Base-by-base conservation (phyloP, 768 basidiomycete species). In the Suillus hirtellus region DNA sequence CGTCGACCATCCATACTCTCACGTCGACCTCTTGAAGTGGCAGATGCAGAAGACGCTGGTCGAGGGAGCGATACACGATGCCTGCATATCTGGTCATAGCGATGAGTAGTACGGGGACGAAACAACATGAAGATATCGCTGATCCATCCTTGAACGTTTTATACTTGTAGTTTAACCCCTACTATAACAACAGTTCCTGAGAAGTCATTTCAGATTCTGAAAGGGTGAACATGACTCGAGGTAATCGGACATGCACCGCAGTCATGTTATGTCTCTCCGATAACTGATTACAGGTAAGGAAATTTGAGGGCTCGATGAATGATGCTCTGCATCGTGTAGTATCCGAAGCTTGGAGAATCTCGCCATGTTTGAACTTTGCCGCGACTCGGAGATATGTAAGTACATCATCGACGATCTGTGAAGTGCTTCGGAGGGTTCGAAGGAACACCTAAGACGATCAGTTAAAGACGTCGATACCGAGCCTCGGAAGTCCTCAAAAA, bases 1-100 rank as follows among this genome's bases (percentile, higher is more conserved):
- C 76, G 54, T 84, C 83, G 0, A 83, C 71, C 1, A 84, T 75
- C 59, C 79, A 72, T 0, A 74, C 80, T 17, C 73, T 77, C 7
- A 80, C 76, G 0, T 49, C 67, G 17, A 84, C 76, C 61, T 82
- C 72, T 61, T 83, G 78, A 0, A 85, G 71, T 2, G 76, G 68
- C 1, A 85, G 75, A 66, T 78, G 64, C 17, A 68, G 65, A 10
- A 75, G 55, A 59, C 7, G 61, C 43, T 68, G 61, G 42, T 74
- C 72, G 14, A 44, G 60, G 4, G 71, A 67, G 44, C 71, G 73
- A 63, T 80, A 70, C 8, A 71, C 70, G 38, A 80, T 76, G 34
- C 79, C 79, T 31, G 66, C 2, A 38, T 44, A 65, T 3, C 54
- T 40, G 35, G 31, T 15, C 55, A 60, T 54, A 31, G 59, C 24